phyloP scores from a whole-genome alignment of 2,329 filamentous ascomycete species.

The Incumbomyces delicatus region DNA sequence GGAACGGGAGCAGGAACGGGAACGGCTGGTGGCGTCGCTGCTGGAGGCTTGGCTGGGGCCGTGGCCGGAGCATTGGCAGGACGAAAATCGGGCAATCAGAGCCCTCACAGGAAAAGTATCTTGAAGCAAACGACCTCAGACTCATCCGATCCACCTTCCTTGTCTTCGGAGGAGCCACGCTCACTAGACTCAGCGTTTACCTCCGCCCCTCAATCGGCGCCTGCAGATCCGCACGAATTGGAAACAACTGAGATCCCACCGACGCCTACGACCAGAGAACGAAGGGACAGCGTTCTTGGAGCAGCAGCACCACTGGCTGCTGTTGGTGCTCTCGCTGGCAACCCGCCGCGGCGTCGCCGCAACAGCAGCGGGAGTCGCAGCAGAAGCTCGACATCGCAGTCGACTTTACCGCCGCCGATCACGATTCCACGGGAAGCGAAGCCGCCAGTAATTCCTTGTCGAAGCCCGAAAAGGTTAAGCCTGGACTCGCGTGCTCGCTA shows the following conservation, averaged over 20 bases:
- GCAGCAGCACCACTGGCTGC: conserved; percentile 8
- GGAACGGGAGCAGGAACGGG: neutral
- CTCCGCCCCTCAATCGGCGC: neutral
- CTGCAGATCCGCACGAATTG: conserved; percentile 1
- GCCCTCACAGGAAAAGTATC: conserved; percentile 5
- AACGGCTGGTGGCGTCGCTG: neutral
- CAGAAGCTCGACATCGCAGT: neutral
- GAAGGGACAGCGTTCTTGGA: conserved; percentile 12
- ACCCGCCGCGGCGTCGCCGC: neutral
- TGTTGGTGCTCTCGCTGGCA: conserved; percentile 6
- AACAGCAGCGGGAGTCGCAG: neutral
- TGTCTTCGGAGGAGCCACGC: neutral
- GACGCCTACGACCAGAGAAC: conserved; percentile 6
- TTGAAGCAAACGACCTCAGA: conserved; percentile 4
- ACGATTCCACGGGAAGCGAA: neutral
- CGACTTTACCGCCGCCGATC: neutral
- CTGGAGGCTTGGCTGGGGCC: neutral
- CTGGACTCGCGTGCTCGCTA: neutral
- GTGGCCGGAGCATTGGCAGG: neutral
- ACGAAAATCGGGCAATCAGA: neutral
- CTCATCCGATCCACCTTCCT: conserved; percentile 1
- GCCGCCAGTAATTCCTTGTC: neutral
- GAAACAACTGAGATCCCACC: conserved; percentile 2
- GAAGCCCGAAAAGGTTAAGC: conserved; percentile 4
- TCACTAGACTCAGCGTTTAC: neutral